phyloP scores from a whole-genome alignment of 2,329 filamentous ascomycete genomes.

The Ascochyta lentis region DNA sequence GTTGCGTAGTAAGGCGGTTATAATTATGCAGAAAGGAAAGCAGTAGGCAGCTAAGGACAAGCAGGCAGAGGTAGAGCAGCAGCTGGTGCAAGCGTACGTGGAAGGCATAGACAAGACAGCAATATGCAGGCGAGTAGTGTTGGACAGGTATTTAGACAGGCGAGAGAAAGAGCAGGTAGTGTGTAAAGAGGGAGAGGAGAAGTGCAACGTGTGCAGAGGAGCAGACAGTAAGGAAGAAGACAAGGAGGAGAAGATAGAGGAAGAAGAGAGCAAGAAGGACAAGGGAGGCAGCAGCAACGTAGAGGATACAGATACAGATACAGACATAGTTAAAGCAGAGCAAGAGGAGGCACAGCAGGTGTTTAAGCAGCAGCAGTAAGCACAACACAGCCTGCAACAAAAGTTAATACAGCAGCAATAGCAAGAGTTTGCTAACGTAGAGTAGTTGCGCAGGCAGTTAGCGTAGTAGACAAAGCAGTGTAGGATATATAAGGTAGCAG shows the following conservation, averaged over 20 bases:
- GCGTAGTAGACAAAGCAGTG: constrained; percentile 14
- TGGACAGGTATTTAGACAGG: constrained; percentile 18
- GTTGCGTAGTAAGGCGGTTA: background rate
- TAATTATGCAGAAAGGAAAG: background rate
- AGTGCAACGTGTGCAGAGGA: constrained; percentile 7
- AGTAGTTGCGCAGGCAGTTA: constrained; percentile 18
- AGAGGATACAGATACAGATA: constrained; percentile 5
- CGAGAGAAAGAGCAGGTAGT: constrained; percentile 8
- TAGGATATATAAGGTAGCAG: constrained; percentile 14
- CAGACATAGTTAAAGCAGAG: constrained; percentile 1
- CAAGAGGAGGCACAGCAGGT: constrained; percentile 6
- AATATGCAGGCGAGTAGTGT: constrained; percentile 8
- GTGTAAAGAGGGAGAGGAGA: constrained; percentile 14
- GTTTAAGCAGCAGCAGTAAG: constrained; percentile 12
- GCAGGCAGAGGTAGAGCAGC: constrained; percentile 3
- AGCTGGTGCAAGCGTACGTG: constrained; percentile 5
- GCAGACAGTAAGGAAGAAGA: constrained; percentile 1
- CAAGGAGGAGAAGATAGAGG: constrained; percentile 3
- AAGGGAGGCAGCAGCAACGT: background rate
- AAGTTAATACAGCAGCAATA: constrained; percentile 7
- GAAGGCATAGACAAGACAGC: constrained; percentile 3
- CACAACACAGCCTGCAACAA: background rate
- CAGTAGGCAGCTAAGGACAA: constrained; percentile 1
- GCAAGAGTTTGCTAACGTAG: constrained; percentile 12
- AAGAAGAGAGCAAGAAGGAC: background rate